These are phyloP conservation scores for Diplotaxis tenuifolia DNA, from an alignment of 345 rosid genomes.

Conservation along the genomic window DNA sequence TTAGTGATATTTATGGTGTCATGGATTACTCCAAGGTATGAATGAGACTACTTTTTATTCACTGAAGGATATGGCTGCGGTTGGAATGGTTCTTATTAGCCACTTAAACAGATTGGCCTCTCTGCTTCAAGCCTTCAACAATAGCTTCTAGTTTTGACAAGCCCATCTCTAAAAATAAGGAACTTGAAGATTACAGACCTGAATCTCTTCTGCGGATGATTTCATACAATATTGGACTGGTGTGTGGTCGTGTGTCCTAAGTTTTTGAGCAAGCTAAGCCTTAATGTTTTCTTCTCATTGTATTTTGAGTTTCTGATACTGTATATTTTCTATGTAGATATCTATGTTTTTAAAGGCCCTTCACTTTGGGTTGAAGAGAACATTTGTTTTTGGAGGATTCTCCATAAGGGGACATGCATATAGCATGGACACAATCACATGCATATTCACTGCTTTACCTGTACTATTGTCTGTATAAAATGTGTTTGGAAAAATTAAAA, in stretches of 20 bases:
- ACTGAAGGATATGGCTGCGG: neutral
- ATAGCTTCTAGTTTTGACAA: slow-evolving; percentile 99
- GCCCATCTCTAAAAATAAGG: slow-evolving; percentile 86
- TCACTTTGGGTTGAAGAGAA: slow-evolving; percentile 88
- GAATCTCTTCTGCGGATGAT: slow-evolving; percentile 99
- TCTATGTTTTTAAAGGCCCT: slow-evolving; percentile 91
- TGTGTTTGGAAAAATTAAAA: neutral
- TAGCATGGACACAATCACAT: slow-evolving; percentile 91
- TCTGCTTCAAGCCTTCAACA: slow-evolving; percentile 98
- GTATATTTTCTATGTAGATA: slow-evolving; percentile 76
- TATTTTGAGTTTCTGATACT: too few species aligned
- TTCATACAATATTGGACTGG: slow-evolving; percentile 98
- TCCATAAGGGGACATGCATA: slow-evolving; percentile 98
- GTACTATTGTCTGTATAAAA: neutral
- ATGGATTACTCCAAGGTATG: slow-evolving; percentile 90
- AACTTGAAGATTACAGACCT: slow-evolving; percentile 87
- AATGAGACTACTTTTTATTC: neutral
- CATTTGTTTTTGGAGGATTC: slow-evolving; percentile 96
- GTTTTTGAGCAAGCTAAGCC: neutral
- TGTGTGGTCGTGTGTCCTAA: slow-evolving; percentile 29
- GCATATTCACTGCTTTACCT: neutral
- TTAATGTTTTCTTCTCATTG: too few species aligned
- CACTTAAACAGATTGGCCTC: slow-evolving; percentile 71
- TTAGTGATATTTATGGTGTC: slow-evolving; percentile 97
- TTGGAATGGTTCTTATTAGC: slow-evolving; percentile 6